phyloP scores from a whole-genome alignment of 768 basidiomycete genomes.

The Boletus bicolor region DNA sequence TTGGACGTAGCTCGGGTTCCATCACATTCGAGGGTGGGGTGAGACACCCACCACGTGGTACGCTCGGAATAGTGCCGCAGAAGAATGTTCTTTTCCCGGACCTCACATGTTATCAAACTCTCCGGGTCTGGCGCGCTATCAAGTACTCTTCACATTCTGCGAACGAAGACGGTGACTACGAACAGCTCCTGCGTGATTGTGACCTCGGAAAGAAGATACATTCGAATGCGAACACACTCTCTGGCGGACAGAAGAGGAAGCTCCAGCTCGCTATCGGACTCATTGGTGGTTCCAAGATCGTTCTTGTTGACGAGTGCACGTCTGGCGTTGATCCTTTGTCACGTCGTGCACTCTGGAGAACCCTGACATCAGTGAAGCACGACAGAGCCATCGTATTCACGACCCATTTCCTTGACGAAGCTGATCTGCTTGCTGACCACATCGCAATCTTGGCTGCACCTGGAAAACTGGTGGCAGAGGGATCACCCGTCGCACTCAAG shows the following conservation, averaged over 20 bases:
- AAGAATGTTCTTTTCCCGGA: slow-evolving; percentile 82
- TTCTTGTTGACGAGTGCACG: slow-evolving; percentile 68
- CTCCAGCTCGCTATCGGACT: slow-evolving; percentile 80
- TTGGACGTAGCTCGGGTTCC: slow-evolving; percentile 55
- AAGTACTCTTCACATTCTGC: slow-evolving; percentile 52
- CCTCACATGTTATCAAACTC: slow-evolving; percentile 68
- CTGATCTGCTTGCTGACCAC: slow-evolving; percentile 71
- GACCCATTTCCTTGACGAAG: slow-evolving; percentile 81
- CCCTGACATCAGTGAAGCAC: slow-evolving; percentile 61
- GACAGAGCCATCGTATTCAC: slow-evolving; percentile 73
- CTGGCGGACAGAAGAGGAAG: slow-evolving; percentile 81
- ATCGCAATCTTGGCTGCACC: slow-evolving; percentile 75
- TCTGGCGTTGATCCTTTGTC: slow-evolving; percentile 83
- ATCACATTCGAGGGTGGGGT: slow-evolving; percentile 54
- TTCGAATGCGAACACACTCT: slow-evolving; percentile 61
- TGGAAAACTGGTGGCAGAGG: slow-evolving; percentile 70
- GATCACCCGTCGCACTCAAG: slow-evolving; percentile 73
- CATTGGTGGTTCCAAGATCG: slow-evolving; percentile 68
- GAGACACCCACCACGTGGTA: slow-evolving; percentile 55
- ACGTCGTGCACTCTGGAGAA: slow-evolving; percentile 73
- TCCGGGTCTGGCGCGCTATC: slow-evolving; percentile 68
- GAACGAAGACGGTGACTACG: slow-evolving; percentile 51
- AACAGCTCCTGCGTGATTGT: slow-evolving; percentile 65
- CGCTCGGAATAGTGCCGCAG: slow-evolving; percentile 75
- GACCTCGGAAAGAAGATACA: slow-evolving; percentile 70